A percentile compares a stretch with the other conserved stretches of the same genome.
Conservation (phyloP, 2,329 filamentous ascomycete species). For the Colletotrichum coccodes region DNA sequence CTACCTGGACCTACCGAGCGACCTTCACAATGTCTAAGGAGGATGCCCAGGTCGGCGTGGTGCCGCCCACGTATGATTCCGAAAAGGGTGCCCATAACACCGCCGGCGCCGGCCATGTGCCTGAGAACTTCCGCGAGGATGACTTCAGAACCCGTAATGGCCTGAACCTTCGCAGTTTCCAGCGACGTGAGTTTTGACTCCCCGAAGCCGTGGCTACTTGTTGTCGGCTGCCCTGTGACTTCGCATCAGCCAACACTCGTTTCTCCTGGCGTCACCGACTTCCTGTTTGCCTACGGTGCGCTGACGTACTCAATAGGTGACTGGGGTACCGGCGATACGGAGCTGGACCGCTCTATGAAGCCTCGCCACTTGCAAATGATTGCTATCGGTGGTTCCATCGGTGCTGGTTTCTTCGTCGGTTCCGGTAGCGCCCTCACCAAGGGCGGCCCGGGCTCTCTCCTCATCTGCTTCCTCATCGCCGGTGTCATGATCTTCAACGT, state of each 20-base stretch:
- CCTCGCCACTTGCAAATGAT: slow-evolving; percentile 71
- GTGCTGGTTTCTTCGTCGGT: slow-evolving; percentile 72
- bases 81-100: slow-evolving; percentile 33
- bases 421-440: slow-evolving; percentile 63
- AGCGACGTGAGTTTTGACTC: slow-evolving; percentile 40
- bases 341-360: slow-evolving; percentile 61
- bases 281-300: neutral
- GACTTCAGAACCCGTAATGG: slow-evolving; percentile 50
- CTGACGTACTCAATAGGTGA: slow-evolving; percentile 14
- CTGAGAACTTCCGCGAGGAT: slow-evolving; percentile 40
- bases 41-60: slow-evolving; percentile 27
- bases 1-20: slow-evolving; percentile 1
- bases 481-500: slow-evolving; percentile 72
- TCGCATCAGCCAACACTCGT: neutral
- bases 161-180: slow-evolving; percentile 50
- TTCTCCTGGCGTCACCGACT: neutral
- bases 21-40: slow-evolving; percentile 28
- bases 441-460: slow-evolving; percentile 57
- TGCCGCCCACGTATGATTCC: slow-evolving; percentile 30
- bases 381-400: slow-evolving; percentile 70
- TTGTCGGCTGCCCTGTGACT: neutral
- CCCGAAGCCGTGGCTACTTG: neutral
- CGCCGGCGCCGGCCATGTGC: slow-evolving; percentile 18
- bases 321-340: slow-evolving; percentile 31
- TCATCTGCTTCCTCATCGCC: slow-evolving; percentile 64